These are phyloP conservation scores for Trichoderma aggressivum DNA, from an alignment of 2,329 filamentous ascomycete species.

Conservation along the genomic window DNA sequence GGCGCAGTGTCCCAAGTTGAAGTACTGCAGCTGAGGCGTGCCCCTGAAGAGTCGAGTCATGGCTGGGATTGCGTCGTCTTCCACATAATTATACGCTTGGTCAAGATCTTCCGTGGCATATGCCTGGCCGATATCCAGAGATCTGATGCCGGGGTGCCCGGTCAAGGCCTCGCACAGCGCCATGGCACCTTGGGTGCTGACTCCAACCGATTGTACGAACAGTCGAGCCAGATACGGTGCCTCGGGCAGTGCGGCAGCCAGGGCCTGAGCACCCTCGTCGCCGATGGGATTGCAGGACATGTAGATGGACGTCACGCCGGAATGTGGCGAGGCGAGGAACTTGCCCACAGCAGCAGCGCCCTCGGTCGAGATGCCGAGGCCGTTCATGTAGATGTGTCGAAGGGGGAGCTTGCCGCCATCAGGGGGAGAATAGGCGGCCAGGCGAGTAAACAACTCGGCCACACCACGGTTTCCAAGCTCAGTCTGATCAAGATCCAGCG, in stretches of 20 bases:
- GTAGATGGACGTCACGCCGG: slow-evolving; percentile 36
- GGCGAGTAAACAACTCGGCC: slow-evolving; percentile 39
- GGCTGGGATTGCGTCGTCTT: slow-evolving; percentile 34
- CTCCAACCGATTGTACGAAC: slow-evolving; percentile 43
- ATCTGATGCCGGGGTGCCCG: slow-evolving; percentile 34
- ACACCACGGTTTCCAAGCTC: slow-evolving; percentile 48
- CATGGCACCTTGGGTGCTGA: slow-evolving; percentile 38
- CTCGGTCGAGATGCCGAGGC: slow-evolving; percentile 33
- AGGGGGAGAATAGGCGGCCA: slow-evolving; percentile 31
- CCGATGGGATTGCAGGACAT: slow-evolving; percentile 39
- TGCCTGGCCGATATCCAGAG: slow-evolving; percentile 44
- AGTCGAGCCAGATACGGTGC: slow-evolving; percentile 36
- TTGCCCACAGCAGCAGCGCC: slow-evolving; percentile 31
- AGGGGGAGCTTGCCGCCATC: slow-evolving; percentile 32
- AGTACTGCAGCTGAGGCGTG: slow-evolving; percentile 35
- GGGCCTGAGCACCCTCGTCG: slow-evolving; percentile 29
- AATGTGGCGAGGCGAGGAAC: slow-evolving; percentile 34
- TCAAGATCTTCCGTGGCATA: slow-evolving; percentile 45
- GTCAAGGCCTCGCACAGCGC: slow-evolving; percentile 37
- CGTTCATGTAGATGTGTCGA: slow-evolving; percentile 37
- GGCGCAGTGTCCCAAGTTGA: slow-evolving; percentile 41
- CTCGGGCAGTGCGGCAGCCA: slow-evolving; percentile 32
- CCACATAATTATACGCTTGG: slow-evolving; percentile 47
- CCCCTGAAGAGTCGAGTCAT: slow-evolving; percentile 35
- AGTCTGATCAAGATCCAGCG: slow-evolving; percentile 53